Evolutionary conservation across 176 grass and related monocot species (phyloP), one percentile per base, ranked within the genome.

Genomic region (Oryza punctata): DNA sequence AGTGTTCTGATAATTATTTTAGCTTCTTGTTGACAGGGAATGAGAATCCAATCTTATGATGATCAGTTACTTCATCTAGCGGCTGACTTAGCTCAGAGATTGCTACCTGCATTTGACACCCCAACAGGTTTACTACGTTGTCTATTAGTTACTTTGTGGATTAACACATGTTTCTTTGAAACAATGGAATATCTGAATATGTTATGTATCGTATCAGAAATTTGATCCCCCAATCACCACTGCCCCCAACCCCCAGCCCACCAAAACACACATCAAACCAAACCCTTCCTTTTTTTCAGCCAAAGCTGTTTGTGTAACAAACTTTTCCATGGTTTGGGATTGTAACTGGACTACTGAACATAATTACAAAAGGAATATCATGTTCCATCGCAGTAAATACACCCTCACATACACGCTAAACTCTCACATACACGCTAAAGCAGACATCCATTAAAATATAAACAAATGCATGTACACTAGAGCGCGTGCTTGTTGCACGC

Each of bases 71-170:
- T 98, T 85, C 88, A 95, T 95, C 90, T 98, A 88, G 84, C 95
- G 61, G 78, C 69, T 86, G 95, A 95, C 85, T 91, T 98, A 78
- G 92, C 95, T 49, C 73, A 84, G 66, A 93, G 95, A 74, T 73
- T 98, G 72, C 80, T 98, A 76, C 95, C 95, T 76, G 95, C 95
- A 86, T 98, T 98, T 95, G 92, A 95, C 78, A 95, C 95, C 85
- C 95, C 95, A 67, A 98, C 95, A 98, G 95, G 95, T 98, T 84
- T 49, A 69, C 76, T 89, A 63, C 70, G 45, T 80, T 73, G 40
- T 88, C 30, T 82, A 24, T 46, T 43, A n/a, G 9, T 81, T 67
- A 77, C 28, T 70, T 79, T 33, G 76, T 79, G 59, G 32, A 78
- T 57, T 61, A 21, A 24, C 57, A 24, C 57, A 59, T 59, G 54